phyloP scores from a whole-genome alignment of 768 basidiomycete genomes.

The Tephrocybe rancida region DNA sequence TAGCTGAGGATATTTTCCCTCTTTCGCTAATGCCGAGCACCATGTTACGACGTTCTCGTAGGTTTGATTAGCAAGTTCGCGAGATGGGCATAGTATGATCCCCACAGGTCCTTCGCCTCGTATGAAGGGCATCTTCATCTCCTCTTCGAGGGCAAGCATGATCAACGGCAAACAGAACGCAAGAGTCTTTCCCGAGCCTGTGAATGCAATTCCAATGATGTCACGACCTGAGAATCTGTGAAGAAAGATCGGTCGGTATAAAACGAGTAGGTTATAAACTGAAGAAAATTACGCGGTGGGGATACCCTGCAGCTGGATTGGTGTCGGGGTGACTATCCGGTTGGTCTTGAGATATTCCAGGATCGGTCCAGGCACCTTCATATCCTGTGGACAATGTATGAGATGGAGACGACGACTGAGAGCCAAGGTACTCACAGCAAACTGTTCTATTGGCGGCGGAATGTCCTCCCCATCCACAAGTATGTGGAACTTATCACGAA shows the following conservation, averaged over 20 bases:
- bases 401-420: slow-evolving; percentile 9
- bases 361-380: slow-evolving; percentile 94
- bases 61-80: slow-evolving; percentile 96
- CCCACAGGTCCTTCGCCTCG: slow-evolving; percentile 98
- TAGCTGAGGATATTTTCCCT: slow-evolving; percentile 80
- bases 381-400: slow-evolving; percentile 61
- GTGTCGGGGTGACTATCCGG: slow-evolving; percentile 85
- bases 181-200: slow-evolving; percentile 98
- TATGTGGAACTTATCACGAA: slow-evolving; percentile 93
- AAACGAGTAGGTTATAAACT: slow-evolving; percentile 11
- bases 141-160: slow-evolving; percentile 95
- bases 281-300: slow-evolving; percentile 73
- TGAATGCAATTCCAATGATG: slow-evolving; percentile 99
- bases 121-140: slow-evolving; percentile 84
- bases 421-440: slow-evolving; percentile 54
- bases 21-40: slow-evolving; percentile 80
- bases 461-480: slow-evolving; percentile 92
- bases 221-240: slow-evolving; percentile 91
- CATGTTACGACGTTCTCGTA: slow-evolving; percentile 92
- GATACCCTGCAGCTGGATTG: slow-evolving; percentile 96
- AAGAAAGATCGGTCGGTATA: slow-evolving; percentile 16
- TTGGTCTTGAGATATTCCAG: slow-evolving; percentile 83
- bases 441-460: slow-evolving; percentile 91
- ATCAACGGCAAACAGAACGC: slow-evolving; percentile 97
- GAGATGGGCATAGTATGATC: slow-evolving; percentile 93